Percentiles rank a stretch among this genome's conserved stretches.
Evolutionary conservation across 73 alveolate species (phyloP).

Genomic region (Loxodes magnus): DNA sequence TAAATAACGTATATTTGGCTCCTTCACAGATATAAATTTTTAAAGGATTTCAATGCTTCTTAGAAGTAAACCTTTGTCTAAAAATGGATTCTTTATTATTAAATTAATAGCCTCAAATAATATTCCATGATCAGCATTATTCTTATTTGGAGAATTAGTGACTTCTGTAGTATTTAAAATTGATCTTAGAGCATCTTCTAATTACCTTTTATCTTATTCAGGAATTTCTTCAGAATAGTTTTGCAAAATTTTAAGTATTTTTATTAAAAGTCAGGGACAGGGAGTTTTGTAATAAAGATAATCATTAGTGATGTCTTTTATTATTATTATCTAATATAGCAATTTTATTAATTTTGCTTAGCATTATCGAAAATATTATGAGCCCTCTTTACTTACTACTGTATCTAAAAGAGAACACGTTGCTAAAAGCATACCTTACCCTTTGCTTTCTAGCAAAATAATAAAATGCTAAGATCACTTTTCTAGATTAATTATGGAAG

Average conservation of each 20-base stretch:
- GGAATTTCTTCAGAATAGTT: slow-evolving; percentile 85
- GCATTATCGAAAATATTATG: slow-evolving; percentile 47
- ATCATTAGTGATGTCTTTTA: slow-evolving; percentile 74
- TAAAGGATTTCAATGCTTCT: slow-evolving; percentile 77
- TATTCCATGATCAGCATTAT: slow-evolving; percentile 93
- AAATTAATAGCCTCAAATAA: slow-evolving; percentile 91
- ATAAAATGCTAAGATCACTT: slow-evolving; percentile 55
- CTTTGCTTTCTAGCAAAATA: slow-evolving; percentile 47
- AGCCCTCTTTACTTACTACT: slow-evolving; percentile 51
- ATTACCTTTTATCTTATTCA: slow-evolving; percentile 36
- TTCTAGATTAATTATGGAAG: slow-evolving; percentile 45
- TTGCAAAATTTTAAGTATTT: slow-evolving; percentile 70
- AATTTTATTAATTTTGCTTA: slow-evolving; percentile 56
- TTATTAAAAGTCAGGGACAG: slow-evolving; percentile 95
- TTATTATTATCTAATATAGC: slow-evolving; percentile 50
- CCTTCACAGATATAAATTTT: slow-evolving; percentile 83
- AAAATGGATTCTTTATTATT: slow-evolving; percentile 69
- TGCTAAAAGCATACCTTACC: slow-evolving; percentile 60
- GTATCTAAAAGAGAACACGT: slow-evolving; percentile 47
- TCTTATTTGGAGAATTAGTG: slow-evolving; percentile 87
- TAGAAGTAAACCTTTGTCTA: slow-evolving; percentile 65
- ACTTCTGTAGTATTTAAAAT: slow-evolving; percentile 85
- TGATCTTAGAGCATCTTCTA: slow-evolving; percentile 66
- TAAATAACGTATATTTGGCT: slow-evolving; percentile 90
- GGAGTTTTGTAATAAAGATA: slow-evolving; percentile 88